Evolutionary conservation across 441 rosid genomes (phyloP), one percentile per base, ranked within the genome.

Genomic region (Mallotus japonicus): DNA sequence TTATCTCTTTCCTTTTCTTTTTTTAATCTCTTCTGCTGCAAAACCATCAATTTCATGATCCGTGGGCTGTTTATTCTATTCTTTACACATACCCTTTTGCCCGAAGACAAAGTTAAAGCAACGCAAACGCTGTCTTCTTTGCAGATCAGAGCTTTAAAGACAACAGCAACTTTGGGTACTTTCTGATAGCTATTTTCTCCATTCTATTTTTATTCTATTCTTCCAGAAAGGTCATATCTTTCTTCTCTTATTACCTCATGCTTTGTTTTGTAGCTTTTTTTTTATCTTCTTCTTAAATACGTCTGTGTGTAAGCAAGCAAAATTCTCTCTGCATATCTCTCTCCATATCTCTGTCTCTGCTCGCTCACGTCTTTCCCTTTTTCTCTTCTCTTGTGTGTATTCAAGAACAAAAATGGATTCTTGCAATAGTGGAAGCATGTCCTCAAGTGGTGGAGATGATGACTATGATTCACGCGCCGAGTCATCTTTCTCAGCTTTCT

Each of bases 371-470:
- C 66, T 79, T 64, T 74, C 67, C 54, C 53, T 53, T 78, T 65
- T 82, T 46, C 54, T 59, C 70, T 46, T 4, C 70, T 13, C 19
- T 6, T 17, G 6, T 46, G 15, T 69, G 3, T 20, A 11, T 49
- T 24, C 13, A 24, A 44, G 55, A 34, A 22, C 17, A 47, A 40
- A 53, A 64, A 92, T 92, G 97, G 95, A 90, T 80, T 92, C 96
- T 28, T 80, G 87, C 68, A 87, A 92, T 55, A 90, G 94, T 59
- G 88, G 94, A 70, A 90, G 93, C 76, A 68, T 86, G 76, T 89
- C 95, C 42, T 85, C 96, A 51, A 89, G 92, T 51, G 94, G 88
- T 16, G 89, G 82, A 40, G 92, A 85, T 54, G 90, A 87, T 5
- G 93, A 89, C 71, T 88, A 82, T 67, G 85, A 85, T 67, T 87